Evolutionary conservation across 768 basidiomycete species (phyloP), one percentile per base, ranked within the genome.

Genomic region (Ephemerocybe angulata): DNA sequence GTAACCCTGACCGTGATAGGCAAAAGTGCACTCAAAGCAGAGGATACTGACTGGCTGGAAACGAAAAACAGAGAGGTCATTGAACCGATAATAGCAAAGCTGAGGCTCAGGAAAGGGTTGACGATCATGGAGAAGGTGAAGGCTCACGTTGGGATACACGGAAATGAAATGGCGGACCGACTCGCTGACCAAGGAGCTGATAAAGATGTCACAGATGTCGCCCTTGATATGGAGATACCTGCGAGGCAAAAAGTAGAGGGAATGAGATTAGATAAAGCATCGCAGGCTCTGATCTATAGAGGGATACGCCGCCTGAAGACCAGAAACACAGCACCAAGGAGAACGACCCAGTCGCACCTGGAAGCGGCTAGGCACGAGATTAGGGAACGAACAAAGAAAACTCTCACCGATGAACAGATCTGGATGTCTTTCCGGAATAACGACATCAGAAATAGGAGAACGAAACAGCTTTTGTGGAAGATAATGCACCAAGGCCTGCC

Each of bases 41-140:
- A 67, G 28, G 52, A 65, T 31, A 6, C 11, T 6, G 61, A 63
- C 4, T 67, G 55, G 51, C 47, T 42, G 33, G 11, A 53, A 31
- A 0, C 22, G 24, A 4, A 59, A 61, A 31, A 42, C 15, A 10
- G 41, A 50, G 0, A 41, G 57, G 31, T 31, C 1, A 3, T 62
- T 6, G 42, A 51, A 44, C 8, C 37, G 0, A 38, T 51, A 6
- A 43, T 56, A 17, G 51, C 53, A 0, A 12, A 19, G 22, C 30
- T 62, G 3, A 27, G 50, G 11, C 2, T 1, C 10, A 22, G 56
- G 19, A 38, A 29, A 27, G 57, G 46, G 2, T 1, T 19, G 1
- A 58, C 59, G 4, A 4, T 30, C 4, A 13, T 62, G 3, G 27
- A 44, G 22, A 54, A 58, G 37, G 58, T 64, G 2, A 62, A 62